Evolutionary conservation across 352 stramenopile genomes (phyloP), one percentile per base, ranked within the genome.

Genomic region (Phytophthora quininea): DNA sequence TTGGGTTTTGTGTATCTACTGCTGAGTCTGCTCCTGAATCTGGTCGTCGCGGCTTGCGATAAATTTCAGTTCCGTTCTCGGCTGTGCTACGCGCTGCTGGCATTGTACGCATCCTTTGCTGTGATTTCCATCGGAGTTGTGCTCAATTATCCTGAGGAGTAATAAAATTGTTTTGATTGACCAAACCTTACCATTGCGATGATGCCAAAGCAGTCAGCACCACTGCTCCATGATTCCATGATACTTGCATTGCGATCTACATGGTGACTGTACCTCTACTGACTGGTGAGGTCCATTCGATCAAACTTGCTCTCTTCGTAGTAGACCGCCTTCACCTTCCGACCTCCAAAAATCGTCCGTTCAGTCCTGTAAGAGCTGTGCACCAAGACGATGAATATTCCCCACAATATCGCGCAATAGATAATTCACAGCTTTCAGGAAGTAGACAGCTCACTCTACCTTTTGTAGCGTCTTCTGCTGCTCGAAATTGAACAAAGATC

Each of bases 401-500:
- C 27, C 31, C 61, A 27, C 27, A 30, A 40, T 48, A 52, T 9
- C 15, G 19, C 37, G 45, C 2, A 50, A 67, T 6, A 47, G 1
- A 38, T 76, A 30, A 24, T 33, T 54, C 2, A 7, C 30, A 61
- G 8, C n/a, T n/a, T 10, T 24, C 19, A 24, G 19, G 19, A 24
- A 24, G 19, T 24, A 40, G 10, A 40, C 6, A 6, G 35, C 6
- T 1, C 10, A 56, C 42, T 54, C 5, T 77, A 95, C 84, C 87
- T 89, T 92, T 93, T 9, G 89, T 81, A 6, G 92, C 91, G 58
- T 93, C 84, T 37, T 54, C 50, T 46, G 82, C 68, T 10, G 80
- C 68, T 31, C 77, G 67, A 64, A 97, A 98, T 61, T 95, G 73
- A 43, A 98, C 91, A 62, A 98, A 98, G 43, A 95, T 97, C 9